Evolutionary conservation across 208 protist genomes (phyloP).

Genomic region (Crithidia sp.): DNA sequence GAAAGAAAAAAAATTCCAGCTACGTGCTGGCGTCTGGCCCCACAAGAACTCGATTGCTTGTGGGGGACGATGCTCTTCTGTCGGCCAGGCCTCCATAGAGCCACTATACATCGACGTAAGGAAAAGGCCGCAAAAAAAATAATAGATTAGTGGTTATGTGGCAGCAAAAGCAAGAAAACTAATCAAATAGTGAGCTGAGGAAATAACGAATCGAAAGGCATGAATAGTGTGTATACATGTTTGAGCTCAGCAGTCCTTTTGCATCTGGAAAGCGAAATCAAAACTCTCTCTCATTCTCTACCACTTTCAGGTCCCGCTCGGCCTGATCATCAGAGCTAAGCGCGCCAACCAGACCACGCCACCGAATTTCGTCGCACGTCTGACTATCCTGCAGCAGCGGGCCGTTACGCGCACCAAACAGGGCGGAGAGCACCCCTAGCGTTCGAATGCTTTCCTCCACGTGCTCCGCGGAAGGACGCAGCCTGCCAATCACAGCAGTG

Average conservation of each 20-base stretch:
- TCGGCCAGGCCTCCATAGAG: too few species aligned
- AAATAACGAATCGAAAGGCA: too few species aligned
- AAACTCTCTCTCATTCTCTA: slow-evolving; percentile 34
- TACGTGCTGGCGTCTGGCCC: too few species aligned
- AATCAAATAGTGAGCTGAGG: too few species aligned
- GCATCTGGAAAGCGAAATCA: slow-evolving; percentile 1
- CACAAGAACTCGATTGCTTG: not conserved
- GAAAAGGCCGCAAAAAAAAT: too few species aligned
- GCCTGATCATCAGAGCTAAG: slow-evolving; percentile 45
- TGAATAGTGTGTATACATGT: too few species aligned
- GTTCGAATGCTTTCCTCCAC: slow-evolving; percentile 30
- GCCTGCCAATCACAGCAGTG: slow-evolving; percentile 40
- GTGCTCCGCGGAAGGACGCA: slow-evolving; percentile 26
- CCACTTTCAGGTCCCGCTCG: slow-evolving; percentile 17
- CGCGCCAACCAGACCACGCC: slow-evolving; percentile 38
- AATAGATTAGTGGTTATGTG: too few species aligned
- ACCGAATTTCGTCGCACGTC: slow-evolving; percentile 47
- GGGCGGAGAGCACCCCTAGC: slow-evolving; percentile 30
- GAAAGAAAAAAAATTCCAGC: not conserved
- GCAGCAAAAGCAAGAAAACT: too few species aligned
- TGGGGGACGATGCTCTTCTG: too few species aligned
- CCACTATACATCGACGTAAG: too few species aligned
- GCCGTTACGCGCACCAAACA: slow-evolving; percentile 41
- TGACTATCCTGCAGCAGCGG: slow-evolving; percentile 45
- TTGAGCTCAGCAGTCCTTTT: too few species aligned